A percentile compares a stretch with the other conserved stretches of the same genome.
These are phyloP conservation scores for Fusarium lyarnte DNA, from an alignment of 2,329 filamentous ascomycete species.

Conservation along the genomic window DNA sequence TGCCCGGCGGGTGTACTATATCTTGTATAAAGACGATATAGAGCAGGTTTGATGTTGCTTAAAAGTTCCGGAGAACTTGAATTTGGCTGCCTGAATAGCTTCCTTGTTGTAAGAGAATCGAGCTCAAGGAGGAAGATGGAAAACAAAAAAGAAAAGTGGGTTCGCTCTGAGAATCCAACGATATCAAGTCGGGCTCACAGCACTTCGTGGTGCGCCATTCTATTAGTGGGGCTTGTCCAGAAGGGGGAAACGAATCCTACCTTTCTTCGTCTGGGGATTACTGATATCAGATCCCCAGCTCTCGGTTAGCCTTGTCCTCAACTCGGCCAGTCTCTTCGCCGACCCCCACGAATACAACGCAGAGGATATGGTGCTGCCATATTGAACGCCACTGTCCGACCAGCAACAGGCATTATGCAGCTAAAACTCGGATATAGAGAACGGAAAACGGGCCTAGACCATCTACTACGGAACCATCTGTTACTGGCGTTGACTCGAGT, in stretches of 20 bases:
- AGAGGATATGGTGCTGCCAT: not conserved
- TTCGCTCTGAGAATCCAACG: not conserved
- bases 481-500: not conserved
- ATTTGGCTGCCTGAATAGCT: not conserved
- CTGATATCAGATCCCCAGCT: not conserved
- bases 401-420: not conserved
- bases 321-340: not conserved
- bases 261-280: not conserved
- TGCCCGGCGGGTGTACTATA: not conserved
- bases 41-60: not conserved
- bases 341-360: not conserved
- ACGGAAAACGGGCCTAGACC: not conserved
- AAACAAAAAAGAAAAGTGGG: not conserved
- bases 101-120: not conserved
- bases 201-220: not conserved
- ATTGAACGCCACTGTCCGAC: not conserved
- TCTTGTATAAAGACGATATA: not conserved
- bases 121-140: not conserved
- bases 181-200: not conserved
- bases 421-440: not conserved
- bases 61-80: not conserved
- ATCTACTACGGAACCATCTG: not conserved
- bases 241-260: not conserved
- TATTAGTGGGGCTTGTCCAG: not conserved
- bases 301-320: not conserved